phyloP scores from a whole-genome alignment of 805 yeast species.

The Schizosaccharomyces lindneri region DNA sequence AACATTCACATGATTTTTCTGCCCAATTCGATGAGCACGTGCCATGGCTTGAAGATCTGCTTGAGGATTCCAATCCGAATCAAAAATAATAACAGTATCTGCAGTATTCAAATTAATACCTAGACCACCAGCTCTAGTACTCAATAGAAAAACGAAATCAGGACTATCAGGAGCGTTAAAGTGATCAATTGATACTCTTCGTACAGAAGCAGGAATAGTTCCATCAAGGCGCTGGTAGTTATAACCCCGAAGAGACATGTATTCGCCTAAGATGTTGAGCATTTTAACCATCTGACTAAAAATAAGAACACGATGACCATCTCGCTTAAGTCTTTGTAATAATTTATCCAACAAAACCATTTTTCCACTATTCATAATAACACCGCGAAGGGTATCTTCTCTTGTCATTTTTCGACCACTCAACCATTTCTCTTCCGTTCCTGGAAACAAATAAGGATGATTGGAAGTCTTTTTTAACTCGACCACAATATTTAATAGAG shows the following conservation, averaged over 20 bases:
- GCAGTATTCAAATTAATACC: conserved; percentile 98
- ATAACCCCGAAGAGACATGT: conserved; percentile 62
- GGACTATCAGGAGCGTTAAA: conserved; percentile 81
- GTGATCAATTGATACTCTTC: conserved; percentile 88
- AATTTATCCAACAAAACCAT: conserved; percentile 89
- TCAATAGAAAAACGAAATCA: conserved; percentile 69
- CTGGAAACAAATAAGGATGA: conserved; percentile 86
- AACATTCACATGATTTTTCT: conserved; percentile 90
- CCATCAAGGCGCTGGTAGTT: conserved; percentile 89
- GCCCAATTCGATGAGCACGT: conserved; percentile 97
- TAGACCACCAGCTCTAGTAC: conserved; percentile 96
- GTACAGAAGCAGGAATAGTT: conserved; percentile 78
- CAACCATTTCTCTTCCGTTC: conserved; percentile 63
- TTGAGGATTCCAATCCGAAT: conserved; percentile 98
- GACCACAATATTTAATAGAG: conserved; percentile 74
- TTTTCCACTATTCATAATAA: conserved; percentile 96
- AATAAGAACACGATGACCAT: conserved; percentile 86
- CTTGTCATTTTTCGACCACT: conserved; percentile 30
- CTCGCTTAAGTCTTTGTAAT: conserved; percentile 58
- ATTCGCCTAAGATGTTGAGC: conserved; percentile 85
- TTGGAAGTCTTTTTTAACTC: conserved; percentile 91
- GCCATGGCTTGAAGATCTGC: conserved; percentile 99
- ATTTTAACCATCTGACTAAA: conserved; percentile 97
- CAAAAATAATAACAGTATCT: conserved; percentile 91
- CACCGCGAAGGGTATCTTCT: conserved; percentile 63